These are phyloP conservation scores for Neurospora discreta DNA, from an alignment of 495 filamentous ascomycete genomes.

Conservation along the genomic window DNA sequence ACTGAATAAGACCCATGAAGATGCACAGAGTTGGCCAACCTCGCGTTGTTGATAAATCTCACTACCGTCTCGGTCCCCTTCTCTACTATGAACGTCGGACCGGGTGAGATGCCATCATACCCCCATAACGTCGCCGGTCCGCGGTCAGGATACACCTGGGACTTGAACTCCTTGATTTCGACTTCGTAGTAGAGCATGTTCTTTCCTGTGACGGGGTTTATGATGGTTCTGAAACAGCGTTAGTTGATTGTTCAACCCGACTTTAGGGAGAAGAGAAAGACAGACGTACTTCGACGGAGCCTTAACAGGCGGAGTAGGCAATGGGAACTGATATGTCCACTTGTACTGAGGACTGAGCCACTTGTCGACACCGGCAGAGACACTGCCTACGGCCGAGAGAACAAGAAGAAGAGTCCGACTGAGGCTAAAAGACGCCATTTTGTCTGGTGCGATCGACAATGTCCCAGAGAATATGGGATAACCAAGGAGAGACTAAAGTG, in stretches of 20 bases:
- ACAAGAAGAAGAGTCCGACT: not conserved
- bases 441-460: not conserved
- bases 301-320: constrained; percentile 41
- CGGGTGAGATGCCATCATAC: constrained; percentile 43
- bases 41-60: constrained; percentile 40
- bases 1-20: constrained; percentile 40
- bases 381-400: not conserved
- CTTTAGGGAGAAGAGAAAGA: not conserved
- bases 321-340: constrained; percentile 32
- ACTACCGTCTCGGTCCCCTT: constrained; percentile 39
- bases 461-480: not conserved
- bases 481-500: not conserved
- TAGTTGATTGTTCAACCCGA: not conserved
- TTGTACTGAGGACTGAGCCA: constrained; percentile 25
- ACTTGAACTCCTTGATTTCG: constrained; percentile 33
- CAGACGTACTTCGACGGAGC: constrained; percentile 25
- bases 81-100: constrained; percentile 37
- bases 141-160: constrained; percentile 37
- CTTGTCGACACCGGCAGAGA: constrained; percentile 2
- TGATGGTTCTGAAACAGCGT: constrained; percentile 9
- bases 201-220: constrained; percentile 19
- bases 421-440: not conserved
- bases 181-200: constrained; percentile 34
- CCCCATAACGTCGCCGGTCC: constrained; percentile 35
- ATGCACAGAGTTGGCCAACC: constrained; percentile 31